Conservation (phyloP, 352 stramenopile species). For the Globisporangium carolinianum region DNA sequence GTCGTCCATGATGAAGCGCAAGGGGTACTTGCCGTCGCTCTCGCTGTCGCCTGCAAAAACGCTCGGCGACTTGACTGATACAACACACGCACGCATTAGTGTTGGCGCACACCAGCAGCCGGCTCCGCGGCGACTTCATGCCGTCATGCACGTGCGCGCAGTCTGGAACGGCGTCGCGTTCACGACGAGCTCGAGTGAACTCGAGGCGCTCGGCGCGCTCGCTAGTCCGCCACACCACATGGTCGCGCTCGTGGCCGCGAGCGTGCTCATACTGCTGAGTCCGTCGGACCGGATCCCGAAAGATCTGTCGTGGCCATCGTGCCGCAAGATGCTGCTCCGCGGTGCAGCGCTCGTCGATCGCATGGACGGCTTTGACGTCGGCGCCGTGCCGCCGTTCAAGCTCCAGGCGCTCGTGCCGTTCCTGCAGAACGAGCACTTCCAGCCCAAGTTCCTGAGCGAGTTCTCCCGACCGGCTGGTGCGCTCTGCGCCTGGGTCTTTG, state of each 20-base stretch:
- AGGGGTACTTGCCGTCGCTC: conserved; percentile 52
- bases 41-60: conserved; percentile 53
- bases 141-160: conserved; percentile 10
- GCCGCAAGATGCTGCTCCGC: conserved; percentile 53
- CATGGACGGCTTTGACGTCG: conserved; percentile 31
- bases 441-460: conserved; percentile 49
- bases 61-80: conserved; percentile 48
- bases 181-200: conserved; percentile 29
- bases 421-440: conserved; percentile 63
- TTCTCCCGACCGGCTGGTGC: conserved; percentile 42
- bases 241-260: conserved; percentile 48
- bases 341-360: conserved; percentile 42
- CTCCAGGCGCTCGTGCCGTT: conserved; percentile 69
- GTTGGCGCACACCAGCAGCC: conserved; percentile 1
- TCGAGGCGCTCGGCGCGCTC: conserved; percentile 39
- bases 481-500: conserved; percentile 65
- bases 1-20: conserved; percentile 70
- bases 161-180: conserved; percentile 36
- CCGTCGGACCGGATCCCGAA: conserved; percentile 63
- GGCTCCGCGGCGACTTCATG: conserved; percentile 2
- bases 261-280: conserved; percentile 65
- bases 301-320: conserved; percentile 61
- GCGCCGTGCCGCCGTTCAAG: conserved; percentile 49
- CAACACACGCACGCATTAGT: conserved; percentile 20
- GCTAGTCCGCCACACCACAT: conserved; percentile 48